Evolutionary conservation across 345 rosid species (phyloP).

Genomic region (Angophora floribunda): DNA sequence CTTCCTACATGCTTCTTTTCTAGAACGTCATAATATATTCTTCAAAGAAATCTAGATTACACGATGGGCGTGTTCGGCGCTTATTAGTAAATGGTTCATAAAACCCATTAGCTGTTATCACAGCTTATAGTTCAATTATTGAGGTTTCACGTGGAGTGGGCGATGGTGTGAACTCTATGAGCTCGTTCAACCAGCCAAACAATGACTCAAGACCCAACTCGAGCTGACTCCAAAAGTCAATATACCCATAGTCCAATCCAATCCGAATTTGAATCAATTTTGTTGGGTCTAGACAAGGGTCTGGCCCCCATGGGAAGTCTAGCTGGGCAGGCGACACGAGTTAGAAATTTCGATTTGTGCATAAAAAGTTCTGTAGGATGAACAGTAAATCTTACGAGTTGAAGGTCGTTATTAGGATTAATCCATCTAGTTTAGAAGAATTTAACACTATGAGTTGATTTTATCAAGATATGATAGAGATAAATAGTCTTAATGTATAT

Average conservation of each 20-base stretch:
- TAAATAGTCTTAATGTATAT: neutral
- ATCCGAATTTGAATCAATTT: neutral
- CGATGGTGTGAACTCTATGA: neutral
- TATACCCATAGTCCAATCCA: neutral
- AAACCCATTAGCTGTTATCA: neutral
- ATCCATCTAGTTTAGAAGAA: neutral
- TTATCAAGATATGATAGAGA: neutral
- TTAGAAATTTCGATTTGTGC: neutral
- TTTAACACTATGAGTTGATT: neutral
- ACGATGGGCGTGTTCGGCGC: neutral
- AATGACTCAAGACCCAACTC: neutral
- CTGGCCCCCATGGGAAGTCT: neutral
- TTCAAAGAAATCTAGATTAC: neutral
- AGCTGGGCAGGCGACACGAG: neutral
- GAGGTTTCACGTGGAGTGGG: neutral
- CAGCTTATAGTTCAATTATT: neutral
- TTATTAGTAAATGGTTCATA: neutral
- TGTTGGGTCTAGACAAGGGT: neutral
- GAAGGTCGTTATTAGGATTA: neutral
- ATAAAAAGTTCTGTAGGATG: neutral
- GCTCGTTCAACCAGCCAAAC: neutral
- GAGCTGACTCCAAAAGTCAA: neutral
- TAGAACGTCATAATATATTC: neutral
- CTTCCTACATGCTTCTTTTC: neutral
- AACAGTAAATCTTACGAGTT: neutral